Base-by-base conservation (phyloP, 2,329 filamentous ascomycete species). In the Polytolypa hystricis region DNA sequence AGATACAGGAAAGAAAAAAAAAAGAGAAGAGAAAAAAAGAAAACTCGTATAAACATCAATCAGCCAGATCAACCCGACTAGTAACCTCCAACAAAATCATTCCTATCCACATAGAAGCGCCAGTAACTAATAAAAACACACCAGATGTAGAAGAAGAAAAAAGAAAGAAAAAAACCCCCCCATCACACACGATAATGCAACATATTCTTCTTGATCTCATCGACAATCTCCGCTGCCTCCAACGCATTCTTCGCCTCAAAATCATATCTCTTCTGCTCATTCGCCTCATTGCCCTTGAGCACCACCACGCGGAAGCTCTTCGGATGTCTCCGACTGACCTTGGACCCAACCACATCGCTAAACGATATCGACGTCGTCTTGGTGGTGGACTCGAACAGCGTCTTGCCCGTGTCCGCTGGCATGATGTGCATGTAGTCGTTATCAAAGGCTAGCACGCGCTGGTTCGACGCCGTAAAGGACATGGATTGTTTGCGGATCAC, bases 371-470 rank as follows among this genome's bases (percentile, higher is more conserved):
- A 77, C 6, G 73, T 76, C 5, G 69, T 71, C 49, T 75, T 76
- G 17, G 60, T 61, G 34, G 51, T 55, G 8, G 48, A 52, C 16
- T 69, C 66, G 35, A 67, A 69, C 4, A 62, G 53, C 4, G 69
- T 67, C 46, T 73, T 76, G n/a, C 68, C 69, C 3, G 63, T 62
- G 27, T 68, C 65, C 3, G 56, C 58, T 5, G 76, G 74, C 62
- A 79, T 71, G 43, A 79, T 74, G 51, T 79, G 74, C 56, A 80
- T 70, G 50, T 77, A 78, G 46, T 80, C 76, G 35, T 72, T 74
- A 45, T 79, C 76, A 34, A 80, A 71, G 5, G 74, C 70, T 15
- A 80, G 58, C 9, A 76, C 72, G 27, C 73, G 68, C 14, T 74
- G 70, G 33, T 74, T 74, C 4, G 70, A 72, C 5, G 71, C 69